Evolutionary conservation across 768 basidiomycete genomes (phyloP).

Genomic region (Boletus vermiculosoides): DNA sequence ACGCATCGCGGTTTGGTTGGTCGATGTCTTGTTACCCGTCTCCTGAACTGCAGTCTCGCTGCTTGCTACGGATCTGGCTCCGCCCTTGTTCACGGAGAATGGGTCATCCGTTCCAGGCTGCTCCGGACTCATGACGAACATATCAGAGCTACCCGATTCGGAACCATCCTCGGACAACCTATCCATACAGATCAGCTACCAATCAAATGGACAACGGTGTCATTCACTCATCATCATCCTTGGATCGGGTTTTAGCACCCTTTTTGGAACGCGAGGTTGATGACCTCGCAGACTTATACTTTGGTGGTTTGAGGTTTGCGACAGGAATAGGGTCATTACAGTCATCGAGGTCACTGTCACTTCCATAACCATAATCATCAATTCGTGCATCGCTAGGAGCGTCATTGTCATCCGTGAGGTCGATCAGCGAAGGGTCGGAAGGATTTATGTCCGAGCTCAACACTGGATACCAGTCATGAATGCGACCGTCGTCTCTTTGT

Average conservation of each 20-base stretch:
- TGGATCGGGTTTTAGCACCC: neutral
- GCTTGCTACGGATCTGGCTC: constrained; percentile 1
- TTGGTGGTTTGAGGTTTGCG: neutral
- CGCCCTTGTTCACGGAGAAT: neutral
- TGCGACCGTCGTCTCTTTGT: neutral
- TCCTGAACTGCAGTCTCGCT: constrained; percentile 8
- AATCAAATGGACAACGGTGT: neutral
- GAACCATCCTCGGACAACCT: constrained; percentile 16
- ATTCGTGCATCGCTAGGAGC: constrained; percentile 7
- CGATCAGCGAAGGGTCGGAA: constrained; percentile 12
- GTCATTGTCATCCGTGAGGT: constrained; percentile 12
- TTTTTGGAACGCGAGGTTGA: neutral
- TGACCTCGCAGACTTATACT: neutral
- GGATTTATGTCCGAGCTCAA: constrained; percentile 8
- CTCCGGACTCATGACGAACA: constrained; percentile 22
- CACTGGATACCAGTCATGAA: constrained; percentile 10
- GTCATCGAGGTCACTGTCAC: constrained; percentile 38
- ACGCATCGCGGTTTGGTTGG: constrained; percentile 1
- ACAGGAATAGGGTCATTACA: constrained; percentile 6
- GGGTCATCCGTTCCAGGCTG: neutral
- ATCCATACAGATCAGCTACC: neutral
- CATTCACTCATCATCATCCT: constrained; percentile 11
- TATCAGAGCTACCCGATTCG: constrained; percentile 15
- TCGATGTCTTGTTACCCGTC: neutral
- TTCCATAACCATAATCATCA: constrained; percentile 32